Evolutionary conservation across 2,329 filamentous ascomycete genomes (phyloP).

Genomic region (Dothiorella sarmentorum): DNA sequence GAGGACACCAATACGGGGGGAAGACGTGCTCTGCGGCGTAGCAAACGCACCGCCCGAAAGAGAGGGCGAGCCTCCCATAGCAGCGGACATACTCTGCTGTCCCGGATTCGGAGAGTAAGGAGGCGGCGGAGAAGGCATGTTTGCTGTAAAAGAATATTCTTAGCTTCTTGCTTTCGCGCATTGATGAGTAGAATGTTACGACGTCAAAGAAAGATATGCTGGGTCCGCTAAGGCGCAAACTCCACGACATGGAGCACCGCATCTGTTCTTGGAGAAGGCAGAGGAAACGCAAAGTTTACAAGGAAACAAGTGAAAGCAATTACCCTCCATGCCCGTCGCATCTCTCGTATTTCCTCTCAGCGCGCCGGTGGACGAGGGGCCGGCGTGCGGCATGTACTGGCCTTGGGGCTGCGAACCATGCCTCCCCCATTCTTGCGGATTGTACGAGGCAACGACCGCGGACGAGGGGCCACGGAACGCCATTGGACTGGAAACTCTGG

Average conservation of each 20-base stretch:
- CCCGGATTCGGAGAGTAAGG: conserved; percentile 47
- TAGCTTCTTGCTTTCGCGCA: conserved; percentile 18
- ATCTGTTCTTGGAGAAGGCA: neutral
- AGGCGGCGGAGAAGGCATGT: conserved; percentile 49
- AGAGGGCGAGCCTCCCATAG: conserved; percentile 29
- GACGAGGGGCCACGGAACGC: conserved; percentile 31
- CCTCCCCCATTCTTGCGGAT: conserved; percentile 49
- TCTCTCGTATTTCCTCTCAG: conserved; percentile 25
- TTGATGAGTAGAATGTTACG: neutral
- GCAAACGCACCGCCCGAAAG: conserved; percentile 34
- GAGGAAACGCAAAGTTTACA: neutral
- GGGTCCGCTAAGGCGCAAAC: too few relatives aligned
- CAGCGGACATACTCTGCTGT: conserved; percentile 35
- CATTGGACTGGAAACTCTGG: conserved; percentile 34
- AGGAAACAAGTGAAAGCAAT: conserved; percentile 13
- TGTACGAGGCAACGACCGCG: conserved; percentile 39
- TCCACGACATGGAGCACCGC: too few relatives aligned
- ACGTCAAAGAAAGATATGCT: neutral
- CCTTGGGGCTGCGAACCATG: conserved; percentile 18
- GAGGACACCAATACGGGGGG: conserved; percentile 32
- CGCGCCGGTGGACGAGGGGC: conserved; percentile 32
- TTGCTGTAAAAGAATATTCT: conserved; percentile 31
- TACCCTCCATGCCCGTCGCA: conserved; percentile 48
- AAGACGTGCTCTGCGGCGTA: conserved; percentile 9
- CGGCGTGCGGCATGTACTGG: conserved; percentile 25